Evolutionary conservation across 1,139 yeast species (phyloP).

Genomic region (Insectozyma bohioensis): DNA sequence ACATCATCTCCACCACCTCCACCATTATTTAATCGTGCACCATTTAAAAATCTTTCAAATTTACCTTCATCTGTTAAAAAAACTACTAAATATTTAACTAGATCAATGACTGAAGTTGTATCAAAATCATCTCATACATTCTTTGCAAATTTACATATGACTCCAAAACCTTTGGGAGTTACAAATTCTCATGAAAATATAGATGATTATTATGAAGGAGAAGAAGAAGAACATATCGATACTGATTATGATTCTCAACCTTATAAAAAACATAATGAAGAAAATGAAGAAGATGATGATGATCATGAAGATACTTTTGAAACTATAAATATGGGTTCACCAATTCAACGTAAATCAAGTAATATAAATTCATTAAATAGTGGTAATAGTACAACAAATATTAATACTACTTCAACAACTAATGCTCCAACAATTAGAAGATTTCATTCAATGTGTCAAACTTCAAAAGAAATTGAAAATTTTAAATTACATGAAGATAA

Average conservation of each 20-base stretch:
- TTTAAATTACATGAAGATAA: conserved; percentile 31
- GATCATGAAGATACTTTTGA: conserved; percentile 19
- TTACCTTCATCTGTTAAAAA: conserved; percentile 18
- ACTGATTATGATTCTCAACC: background rate
- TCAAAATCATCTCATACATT: conserved; percentile 19
- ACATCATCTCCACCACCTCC: background rate
- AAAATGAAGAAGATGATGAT: conserved; percentile 15
- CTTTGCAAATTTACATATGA: conserved; percentile 7
- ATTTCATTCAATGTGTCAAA: conserved; percentile 67
- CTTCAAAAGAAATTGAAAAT: conserved; percentile 35
- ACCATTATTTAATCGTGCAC: conserved; percentile 19
- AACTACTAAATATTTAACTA: conserved; percentile 20
- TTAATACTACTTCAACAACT: background rate
- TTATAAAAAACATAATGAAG: conserved; percentile 7
- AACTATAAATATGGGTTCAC: conserved; percentile 14
- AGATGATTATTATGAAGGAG: conserved; percentile 7
- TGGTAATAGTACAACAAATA: background rate
- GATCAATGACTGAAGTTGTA: conserved; percentile 24
- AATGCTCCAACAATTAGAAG: conserved; percentile 41
- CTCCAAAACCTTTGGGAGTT: conserved; percentile 4
- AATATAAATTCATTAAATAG: background rate
- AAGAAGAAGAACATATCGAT: conserved; percentile 2
- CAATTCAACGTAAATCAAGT: conserved; percentile 11
- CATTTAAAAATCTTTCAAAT: conserved; percentile 29
- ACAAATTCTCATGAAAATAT: conserved; percentile 13